Evolutionary conservation across 2,329 filamentous ascomycete genomes (phyloP).

Genomic region (Fusarium neocosmosporiellum): DNA sequence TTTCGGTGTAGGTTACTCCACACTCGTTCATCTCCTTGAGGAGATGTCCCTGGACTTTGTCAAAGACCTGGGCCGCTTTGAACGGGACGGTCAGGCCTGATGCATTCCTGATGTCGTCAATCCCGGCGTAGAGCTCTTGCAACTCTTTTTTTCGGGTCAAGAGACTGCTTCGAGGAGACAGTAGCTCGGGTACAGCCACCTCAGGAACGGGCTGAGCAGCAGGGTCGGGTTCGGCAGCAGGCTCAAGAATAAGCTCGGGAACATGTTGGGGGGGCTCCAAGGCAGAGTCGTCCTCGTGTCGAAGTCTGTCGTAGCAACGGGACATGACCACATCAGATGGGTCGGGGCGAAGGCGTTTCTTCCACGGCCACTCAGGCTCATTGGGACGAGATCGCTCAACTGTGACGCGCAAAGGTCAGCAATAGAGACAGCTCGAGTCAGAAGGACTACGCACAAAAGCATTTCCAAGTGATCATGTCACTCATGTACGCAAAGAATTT

Average conservation of each 20-base stretch:
- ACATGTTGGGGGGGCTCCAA: not conserved
- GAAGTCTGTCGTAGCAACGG: not conserved
- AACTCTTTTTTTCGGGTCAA: not conserved
- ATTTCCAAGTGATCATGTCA: conserved; percentile 1
- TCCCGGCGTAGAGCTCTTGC: not conserved
- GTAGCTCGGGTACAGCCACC: not conserved
- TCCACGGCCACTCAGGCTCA: conserved; percentile 1
- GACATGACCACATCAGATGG: not conserved
- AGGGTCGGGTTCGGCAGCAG: not conserved
- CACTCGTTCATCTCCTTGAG: not conserved
- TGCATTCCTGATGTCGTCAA: not conserved
- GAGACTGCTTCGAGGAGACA: not conserved
- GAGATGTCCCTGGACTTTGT: not conserved
- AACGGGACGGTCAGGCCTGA: not conserved
- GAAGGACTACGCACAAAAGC: not conserved
- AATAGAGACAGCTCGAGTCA: not conserved
- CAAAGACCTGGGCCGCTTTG: not conserved
- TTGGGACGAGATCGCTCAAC: not conserved
- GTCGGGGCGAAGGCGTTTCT: not conserved
- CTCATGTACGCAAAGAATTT: conserved; percentile 2
- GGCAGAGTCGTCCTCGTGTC: not conserved
- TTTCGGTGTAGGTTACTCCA: not conserved
- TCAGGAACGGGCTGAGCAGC: not conserved
- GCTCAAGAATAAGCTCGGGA: not conserved
- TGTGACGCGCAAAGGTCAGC: not conserved